Percentiles rank a stretch among this genome's conserved stretches.
phyloP scores from a whole-genome alignment of 495 filamentous ascomycete species.

The Sabuloglossum arenarium region DNA sequence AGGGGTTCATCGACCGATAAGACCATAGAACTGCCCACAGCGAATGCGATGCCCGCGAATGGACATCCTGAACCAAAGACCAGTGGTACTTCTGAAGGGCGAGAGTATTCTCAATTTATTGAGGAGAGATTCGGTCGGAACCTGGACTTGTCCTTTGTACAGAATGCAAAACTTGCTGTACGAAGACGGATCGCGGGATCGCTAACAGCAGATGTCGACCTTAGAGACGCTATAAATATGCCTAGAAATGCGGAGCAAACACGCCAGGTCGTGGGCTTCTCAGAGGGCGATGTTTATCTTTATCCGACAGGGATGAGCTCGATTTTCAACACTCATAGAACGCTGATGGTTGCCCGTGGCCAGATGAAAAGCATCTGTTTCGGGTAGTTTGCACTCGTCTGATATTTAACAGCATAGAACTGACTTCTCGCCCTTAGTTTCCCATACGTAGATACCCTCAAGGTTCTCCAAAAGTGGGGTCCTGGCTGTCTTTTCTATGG shows the following conservation, averaged over 20 bases:
- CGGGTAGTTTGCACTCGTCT: constrained; percentile 21
- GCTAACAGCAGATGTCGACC: constrained; percentile 49
- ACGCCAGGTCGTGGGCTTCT: constrained; percentile 38
- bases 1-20: constrained; percentile 25
- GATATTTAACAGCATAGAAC: constrained; percentile 13
- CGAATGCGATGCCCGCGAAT: neutral
- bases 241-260: constrained; percentile 14
- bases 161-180: constrained; percentile 70
- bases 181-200: constrained; percentile 75
- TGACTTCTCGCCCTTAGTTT: constrained; percentile 32
- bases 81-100: constrained; percentile 22
- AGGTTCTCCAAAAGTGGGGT: constrained; percentile 85
- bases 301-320: constrained; percentile 85
- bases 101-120: constrained; percentile 61
- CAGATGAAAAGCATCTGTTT: constrained; percentile 47
- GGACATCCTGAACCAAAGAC: neutral
- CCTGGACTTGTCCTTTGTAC: constrained; percentile 52
- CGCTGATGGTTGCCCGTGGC: constrained; percentile 37
- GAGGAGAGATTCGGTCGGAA: constrained; percentile 94
- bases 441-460: constrained; percentile 90
- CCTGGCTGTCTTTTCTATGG: constrained; percentile 86
- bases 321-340: constrained; percentile 73
- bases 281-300: constrained; percentile 75
- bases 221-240: constrained; percentile 36
- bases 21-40: neutral